Base-by-base conservation (phyloP, 345 rosid species). In the Moringa oleifera region DNA sequence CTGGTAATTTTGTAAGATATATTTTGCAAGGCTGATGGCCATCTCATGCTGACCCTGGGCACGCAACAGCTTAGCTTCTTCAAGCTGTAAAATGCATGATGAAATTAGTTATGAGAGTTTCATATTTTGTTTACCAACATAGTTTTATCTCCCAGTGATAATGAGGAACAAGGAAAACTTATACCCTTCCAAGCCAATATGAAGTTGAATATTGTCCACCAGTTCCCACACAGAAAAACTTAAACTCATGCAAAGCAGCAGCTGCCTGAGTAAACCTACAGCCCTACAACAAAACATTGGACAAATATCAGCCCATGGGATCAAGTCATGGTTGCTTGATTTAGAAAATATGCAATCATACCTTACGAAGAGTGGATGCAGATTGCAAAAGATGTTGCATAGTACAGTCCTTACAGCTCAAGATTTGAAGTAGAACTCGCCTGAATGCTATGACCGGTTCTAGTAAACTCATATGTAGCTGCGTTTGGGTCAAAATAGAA, bases 401-500 rank as follows among this genome's bases (percentile, higher is more conserved):
- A 23, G 77, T 72, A 61, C 78, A 81, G 61, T 81, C 79, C 63
- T 75, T 68, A 61, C 94, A 88, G 53, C 80, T 75, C 87, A 93
- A 71, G 65, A 85, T 80, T 75, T 90, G 87, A 72, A 90, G 96
- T 51, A 93, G 81, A 52, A 86, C 86, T 53, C 90, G 76, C 73
- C 98, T 86, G 71, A 93, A 90, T 68, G 94, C 90, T 62, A 86
- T 85, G 71, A 93, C 86, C 68, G 98, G 97, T 71, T 90, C 98
- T 69, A 93, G 75, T 74, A 93, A 76, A 79, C 81, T 85, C 97
- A 93, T 84, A 78, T 93, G 98, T 67, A 93, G 81, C 77, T 85
- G 90, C 36, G 89, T 71, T 68, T 76, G 80, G 61, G 67, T 73
- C 83, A 86, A 68, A 77, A 85, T 83, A 63, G 83, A 76, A 73